Evolutionary conservation across 2,329 filamentous ascomycete species (phyloP).

Genomic region (Penicillium brevicompactum): DNA sequence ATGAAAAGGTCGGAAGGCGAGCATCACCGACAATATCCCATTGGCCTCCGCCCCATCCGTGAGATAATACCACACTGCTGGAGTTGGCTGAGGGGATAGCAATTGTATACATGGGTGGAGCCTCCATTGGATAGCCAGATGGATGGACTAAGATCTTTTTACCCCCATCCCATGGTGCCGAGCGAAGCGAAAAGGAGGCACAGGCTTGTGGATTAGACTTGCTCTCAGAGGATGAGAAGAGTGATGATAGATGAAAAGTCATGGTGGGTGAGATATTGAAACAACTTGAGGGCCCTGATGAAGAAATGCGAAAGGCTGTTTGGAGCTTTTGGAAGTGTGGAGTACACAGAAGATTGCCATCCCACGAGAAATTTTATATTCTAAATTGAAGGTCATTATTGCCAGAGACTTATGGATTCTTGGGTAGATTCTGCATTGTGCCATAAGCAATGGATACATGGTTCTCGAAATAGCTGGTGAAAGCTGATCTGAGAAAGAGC

Average conservation of each 20-base stretch:
- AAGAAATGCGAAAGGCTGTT: too few relatives aligned
- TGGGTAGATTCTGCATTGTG: too few relatives aligned
- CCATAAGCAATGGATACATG: too few relatives aligned
- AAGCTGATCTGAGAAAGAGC: not conserved
- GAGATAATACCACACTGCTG: not conserved
- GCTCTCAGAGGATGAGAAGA: not conserved
- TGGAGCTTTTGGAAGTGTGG: too few relatives aligned
- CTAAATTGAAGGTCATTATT: too few relatives aligned
- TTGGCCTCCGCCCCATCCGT: not conserved
- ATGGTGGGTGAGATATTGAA: not conserved
- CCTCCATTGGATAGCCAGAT: not conserved
- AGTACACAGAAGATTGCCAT: too few relatives aligned
- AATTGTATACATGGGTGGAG: conserved; percentile 1
- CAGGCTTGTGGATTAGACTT: not conserved
- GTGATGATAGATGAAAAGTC: not conserved
- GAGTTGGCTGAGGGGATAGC: not conserved
- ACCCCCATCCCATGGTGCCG: not conserved
- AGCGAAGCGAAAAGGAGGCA: not conserved
- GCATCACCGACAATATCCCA: conserved; percentile 2
- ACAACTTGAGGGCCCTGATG: too few relatives aligned
- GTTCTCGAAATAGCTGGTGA: not conserved
- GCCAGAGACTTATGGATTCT: too few relatives aligned
- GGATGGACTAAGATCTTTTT: conserved; percentile 1
- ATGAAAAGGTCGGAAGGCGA: not conserved
- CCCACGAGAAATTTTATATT: too few relatives aligned